Evolutionary conservation across 306 rosid genomes (phyloP).

Genomic region (Quercus bicolor): DNA sequence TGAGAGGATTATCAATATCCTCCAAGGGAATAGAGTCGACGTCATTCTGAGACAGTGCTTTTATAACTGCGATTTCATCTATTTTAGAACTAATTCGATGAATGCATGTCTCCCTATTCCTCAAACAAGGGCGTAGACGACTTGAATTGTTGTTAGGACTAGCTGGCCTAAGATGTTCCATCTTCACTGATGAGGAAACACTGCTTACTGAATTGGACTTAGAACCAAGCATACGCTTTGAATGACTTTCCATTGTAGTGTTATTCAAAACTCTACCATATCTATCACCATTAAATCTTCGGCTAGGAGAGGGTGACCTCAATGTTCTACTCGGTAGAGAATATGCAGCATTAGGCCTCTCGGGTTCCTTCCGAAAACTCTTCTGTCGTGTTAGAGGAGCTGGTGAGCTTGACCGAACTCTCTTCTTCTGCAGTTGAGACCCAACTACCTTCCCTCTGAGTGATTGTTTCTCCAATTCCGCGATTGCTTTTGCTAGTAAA

Average conservation of each 20-base stretch:
- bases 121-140: conserved; percentile 32
- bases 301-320: conserved; percentile 66
- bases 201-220: conserved; percentile 18
- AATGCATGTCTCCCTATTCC: conserved; percentile 39
- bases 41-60: conserved; percentile 34
- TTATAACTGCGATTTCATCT: conserved; percentile 52
- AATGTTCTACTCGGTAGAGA: conserved; percentile 25
- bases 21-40: conserved; percentile 40
- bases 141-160: conserved; percentile 32
- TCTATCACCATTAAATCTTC: conserved; percentile 38
- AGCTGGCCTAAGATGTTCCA: conserved; percentile 27
- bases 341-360: conserved; percentile 21
- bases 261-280: conserved; percentile 1
- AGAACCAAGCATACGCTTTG: conserved; percentile 17
- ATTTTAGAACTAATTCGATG: conserved; percentile 52
- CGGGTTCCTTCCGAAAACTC: conserved; percentile 60
- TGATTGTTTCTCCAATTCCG: conserved; percentile 1
- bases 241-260: neutral
- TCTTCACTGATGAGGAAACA: conserved; percentile 24
- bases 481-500: conserved; percentile 5
- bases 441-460: conserved; percentile 9
- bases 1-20: conserved; percentile 79
- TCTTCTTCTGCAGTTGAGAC: conserved; percentile 44
- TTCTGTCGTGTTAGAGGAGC: conserved; percentile 51
- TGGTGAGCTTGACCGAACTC: conserved; percentile 61